Evolutionary conservation across 306 rosid genomes (phyloP).

Genomic region (Vigna hirtella): DNA sequence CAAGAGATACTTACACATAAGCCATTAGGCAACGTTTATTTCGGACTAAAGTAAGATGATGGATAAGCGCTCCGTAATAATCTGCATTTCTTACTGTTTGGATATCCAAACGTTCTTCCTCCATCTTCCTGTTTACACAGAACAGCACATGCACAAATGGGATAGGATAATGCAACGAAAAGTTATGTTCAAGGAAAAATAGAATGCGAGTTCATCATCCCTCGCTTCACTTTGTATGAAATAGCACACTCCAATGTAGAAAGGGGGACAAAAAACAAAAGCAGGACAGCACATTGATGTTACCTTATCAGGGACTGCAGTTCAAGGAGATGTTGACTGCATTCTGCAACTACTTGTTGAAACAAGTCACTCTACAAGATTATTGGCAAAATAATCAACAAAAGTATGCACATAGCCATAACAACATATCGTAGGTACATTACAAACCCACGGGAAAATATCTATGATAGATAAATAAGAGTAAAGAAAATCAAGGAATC

Average conservation of each 20-base stretch:
- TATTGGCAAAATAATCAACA: conserved; percentile 36
- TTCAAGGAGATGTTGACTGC: conserved; percentile 58
- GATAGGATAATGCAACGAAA: not conserved
- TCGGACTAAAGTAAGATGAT: conserved; percentile 86
- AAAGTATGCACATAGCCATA: conserved; percentile 37
- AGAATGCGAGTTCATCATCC: not conserved
- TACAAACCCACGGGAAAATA: conserved; percentile 9
- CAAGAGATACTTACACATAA: conserved; percentile 59
- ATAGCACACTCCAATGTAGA: not conserved
- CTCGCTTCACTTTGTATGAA: conserved; percentile 1
- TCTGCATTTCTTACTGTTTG: conserved; percentile 85
- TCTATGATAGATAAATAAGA: too few species aligned
- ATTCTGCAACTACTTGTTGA: conserved; percentile 58
- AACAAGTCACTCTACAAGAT: conserved; percentile 52
- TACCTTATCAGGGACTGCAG: conserved; percentile 60
- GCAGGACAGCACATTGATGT: not conserved
- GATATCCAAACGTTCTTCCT: conserved; percentile 84
- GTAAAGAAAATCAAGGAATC: too few species aligned
- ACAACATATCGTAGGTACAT: conserved; percentile 1
- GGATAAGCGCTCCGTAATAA: conserved; percentile 84
- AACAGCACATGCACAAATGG: conserved; percentile 13
- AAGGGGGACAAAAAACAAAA: conserved; percentile 14
- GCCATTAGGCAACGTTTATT: conserved; percentile 92
- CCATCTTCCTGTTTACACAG: conserved; percentile 69
- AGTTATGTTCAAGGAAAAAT: conserved; percentile 14